phyloP scores from a whole-genome alignment of 2,329 filamentous ascomycete species.

The Lachnellula hyalina region DNA sequence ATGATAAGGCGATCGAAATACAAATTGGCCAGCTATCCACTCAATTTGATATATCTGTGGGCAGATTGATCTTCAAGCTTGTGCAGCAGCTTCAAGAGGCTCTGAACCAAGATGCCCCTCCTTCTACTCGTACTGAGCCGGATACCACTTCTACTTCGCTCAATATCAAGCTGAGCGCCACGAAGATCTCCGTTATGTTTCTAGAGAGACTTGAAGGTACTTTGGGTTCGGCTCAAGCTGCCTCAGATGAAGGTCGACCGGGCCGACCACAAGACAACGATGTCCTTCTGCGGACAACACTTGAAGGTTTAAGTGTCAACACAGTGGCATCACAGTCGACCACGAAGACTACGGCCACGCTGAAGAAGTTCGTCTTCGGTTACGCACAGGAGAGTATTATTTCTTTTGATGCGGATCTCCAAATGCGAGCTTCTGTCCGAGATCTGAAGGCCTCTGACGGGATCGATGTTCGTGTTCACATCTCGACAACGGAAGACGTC shows the following conservation, averaged over 20 bases:
- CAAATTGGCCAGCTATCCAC: constrained; percentile 23
- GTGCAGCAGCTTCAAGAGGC: constrained; percentile 23
- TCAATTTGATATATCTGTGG: constrained; percentile 32
- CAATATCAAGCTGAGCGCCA: constrained; percentile 20
- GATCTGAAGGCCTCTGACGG: constrained; percentile 54
- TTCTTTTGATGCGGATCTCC: constrained; percentile 53
- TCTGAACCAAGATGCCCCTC: constrained; percentile 14
- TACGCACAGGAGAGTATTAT: constrained; percentile 59
- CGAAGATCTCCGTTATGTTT: constrained; percentile 29
- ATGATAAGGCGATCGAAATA: constrained; percentile 25
- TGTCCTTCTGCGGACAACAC: constrained; percentile 25
- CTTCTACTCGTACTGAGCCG: constrained; percentile 1
- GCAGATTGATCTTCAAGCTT: constrained; percentile 28
- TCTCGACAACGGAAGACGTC: constrained; percentile 40
- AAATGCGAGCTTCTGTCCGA: constrained; percentile 54
- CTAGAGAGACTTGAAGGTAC: constrained; percentile 29
- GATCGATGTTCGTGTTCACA: constrained; percentile 51
- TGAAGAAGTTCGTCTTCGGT: constrained; percentile 57
- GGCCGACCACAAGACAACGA: constrained; percentile 15
- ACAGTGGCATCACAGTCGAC: constrained; percentile 9
- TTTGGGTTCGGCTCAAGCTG: constrained; percentile 6
- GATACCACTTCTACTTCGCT: constrained; percentile 4
- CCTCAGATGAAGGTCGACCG: constrained; percentile 1
- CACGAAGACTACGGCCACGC: constrained; percentile 25
- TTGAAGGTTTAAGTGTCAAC: constrained; percentile 26